Evolutionary conservation across 2,329 filamentous ascomycete genomes (phyloP), one percentile per base, ranked within the genome.

Genomic region (Hortaea sp.): DNA sequence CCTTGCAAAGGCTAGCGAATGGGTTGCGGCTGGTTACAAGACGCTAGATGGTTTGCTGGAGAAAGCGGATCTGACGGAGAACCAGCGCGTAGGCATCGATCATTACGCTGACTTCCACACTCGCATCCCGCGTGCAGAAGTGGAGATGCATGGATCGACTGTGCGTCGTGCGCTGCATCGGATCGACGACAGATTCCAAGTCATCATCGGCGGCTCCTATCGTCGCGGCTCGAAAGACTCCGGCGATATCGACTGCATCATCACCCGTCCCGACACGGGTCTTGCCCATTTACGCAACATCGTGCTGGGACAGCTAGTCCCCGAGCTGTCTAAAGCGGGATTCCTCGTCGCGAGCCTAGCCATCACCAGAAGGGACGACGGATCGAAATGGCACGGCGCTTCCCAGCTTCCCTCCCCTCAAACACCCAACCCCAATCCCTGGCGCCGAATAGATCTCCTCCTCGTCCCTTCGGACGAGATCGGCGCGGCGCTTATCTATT

Each of bases 401-500:
- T 92, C 84, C 35, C 77, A 81, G 7, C 69, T 94, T 0, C 84
- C 85, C 28, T 39, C 37, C 37, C 7, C 7, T 12, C 6, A 34
- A 0, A 9, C 32, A 9, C 32, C 32, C 7, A 49, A 55, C n/a
- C 63, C 67, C 4, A 69, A 70, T 0, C 62, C 77, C 1, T 95
- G 88, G 88, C 76, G 88, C 6, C 78, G 88, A 1, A 83, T 95
- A 50, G 89, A 95, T 61, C 76, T 95, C 13, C 70, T 95, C 1
- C 75, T 94, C 4, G 89, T 95, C 1, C 88, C 89, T 0, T 81
- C 81, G 54, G 71, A 77, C 1, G 82, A 95, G 64, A 74, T 88
- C 43, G 90, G 90, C 1, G 89, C 86, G 0, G 88, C 89, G 0
- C 63, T 95, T 50, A 76, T 95, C n/a, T 95, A 95, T 61, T 97